These are phyloP conservation scores for Fusarium sp. DNA, from an alignment of 2,329 filamentous ascomycete genomes.

Conservation along the genomic window DNA sequence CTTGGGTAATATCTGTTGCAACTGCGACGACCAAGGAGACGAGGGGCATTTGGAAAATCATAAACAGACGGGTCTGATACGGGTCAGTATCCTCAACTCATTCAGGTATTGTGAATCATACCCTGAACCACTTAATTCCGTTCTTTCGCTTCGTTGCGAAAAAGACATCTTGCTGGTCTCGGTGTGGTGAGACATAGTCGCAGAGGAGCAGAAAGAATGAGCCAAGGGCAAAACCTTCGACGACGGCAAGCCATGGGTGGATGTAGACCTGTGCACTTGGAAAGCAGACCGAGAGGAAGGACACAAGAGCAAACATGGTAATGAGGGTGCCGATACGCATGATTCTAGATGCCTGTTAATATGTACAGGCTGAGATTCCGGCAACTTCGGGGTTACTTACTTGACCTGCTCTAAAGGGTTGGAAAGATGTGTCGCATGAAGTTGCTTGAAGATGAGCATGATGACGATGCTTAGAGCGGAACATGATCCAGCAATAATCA, in stretches of 20 bases:
- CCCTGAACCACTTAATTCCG: conserved; percentile 36
- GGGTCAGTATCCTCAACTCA: not conserved
- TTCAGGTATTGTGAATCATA: fast-evolving
- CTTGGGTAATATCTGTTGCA: conserved; percentile 32
- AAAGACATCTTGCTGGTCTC: conserved; percentile 35
- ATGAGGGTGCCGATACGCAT: conserved; percentile 34
- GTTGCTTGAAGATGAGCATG: conserved; percentile 26
- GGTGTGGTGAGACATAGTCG: conserved; percentile 35
- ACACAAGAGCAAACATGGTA: conserved; percentile 32
- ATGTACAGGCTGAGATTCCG: no score
- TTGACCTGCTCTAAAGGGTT: conserved; percentile 41
- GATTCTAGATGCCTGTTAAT: conserved; percentile 13
- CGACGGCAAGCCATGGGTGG: conserved; percentile 32
- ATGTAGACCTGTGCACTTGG: conserved; percentile 31
- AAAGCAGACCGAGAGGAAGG: conserved; percentile 27
- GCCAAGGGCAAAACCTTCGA: conserved; percentile 34
- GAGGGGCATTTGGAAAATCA: conserved; percentile 42
- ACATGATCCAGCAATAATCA: conserved; percentile 36
- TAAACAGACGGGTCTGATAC: conserved; percentile 33
- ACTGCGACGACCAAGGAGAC: conserved; percentile 20
- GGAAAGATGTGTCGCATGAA: conserved; percentile 37
- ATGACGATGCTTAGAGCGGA: conserved; percentile 24
- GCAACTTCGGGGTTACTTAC: conserved; percentile 3
- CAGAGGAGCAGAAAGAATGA: conserved; percentile 41
- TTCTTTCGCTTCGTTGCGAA: conserved; percentile 38